These are phyloP conservation scores for Arachnomyces sp. DNA, from an alignment of 2,329 filamentous ascomycete genomes.

Conservation along the genomic window DNA sequence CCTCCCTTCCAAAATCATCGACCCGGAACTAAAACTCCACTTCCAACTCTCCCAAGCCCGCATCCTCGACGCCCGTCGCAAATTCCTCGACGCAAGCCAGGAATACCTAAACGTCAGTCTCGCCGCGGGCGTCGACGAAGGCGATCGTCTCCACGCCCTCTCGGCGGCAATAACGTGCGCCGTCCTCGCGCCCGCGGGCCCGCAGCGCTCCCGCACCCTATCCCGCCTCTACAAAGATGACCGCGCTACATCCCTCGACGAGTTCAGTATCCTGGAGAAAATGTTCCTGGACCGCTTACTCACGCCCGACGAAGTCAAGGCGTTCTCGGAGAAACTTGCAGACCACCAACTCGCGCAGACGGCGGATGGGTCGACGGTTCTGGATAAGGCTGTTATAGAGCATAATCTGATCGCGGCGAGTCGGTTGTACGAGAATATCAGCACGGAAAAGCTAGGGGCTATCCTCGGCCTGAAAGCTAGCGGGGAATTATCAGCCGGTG, in stretches of 20 bases:
- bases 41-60: slow-evolving; percentile 89
- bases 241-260: slow-evolving; percentile 61
- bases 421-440: slow-evolving; percentile 68
- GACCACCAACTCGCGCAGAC: slow-evolving; percentile 88
- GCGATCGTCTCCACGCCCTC: slow-evolving; percentile 76
- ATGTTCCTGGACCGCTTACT: slow-evolving; percentile 91
- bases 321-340: slow-evolving; percentile 70
- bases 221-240: slow-evolving; percentile 91
- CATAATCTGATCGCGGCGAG: slow-evolving; percentile 89
- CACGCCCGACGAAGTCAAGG: slow-evolving; percentile 69
- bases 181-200: slow-evolving; percentile 84
- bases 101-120: slow-evolving; percentile 84
- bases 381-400: slow-evolving; percentile 88
- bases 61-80: slow-evolving; percentile 81
- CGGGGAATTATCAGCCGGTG: slow-evolving; percentile 42
- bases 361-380: slow-evolving; percentile 81
- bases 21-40: slow-evolving; percentile 67
- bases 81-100: slow-evolving; percentile 78
- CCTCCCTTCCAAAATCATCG: slow-evolving; percentile 64
- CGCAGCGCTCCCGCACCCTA: slow-evolving; percentile 68
- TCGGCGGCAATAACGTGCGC: slow-evolving; percentile 85
- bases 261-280: slow-evolving; percentile 88
- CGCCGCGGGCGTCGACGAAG: slow-evolving; percentile 68
- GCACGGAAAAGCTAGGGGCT: slow-evolving; percentile 63
- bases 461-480: slow-evolving; percentile 62